phyloP scores from a whole-genome alignment of 768 basidiomycete genomes.

The Agaricus blazei region DNA sequence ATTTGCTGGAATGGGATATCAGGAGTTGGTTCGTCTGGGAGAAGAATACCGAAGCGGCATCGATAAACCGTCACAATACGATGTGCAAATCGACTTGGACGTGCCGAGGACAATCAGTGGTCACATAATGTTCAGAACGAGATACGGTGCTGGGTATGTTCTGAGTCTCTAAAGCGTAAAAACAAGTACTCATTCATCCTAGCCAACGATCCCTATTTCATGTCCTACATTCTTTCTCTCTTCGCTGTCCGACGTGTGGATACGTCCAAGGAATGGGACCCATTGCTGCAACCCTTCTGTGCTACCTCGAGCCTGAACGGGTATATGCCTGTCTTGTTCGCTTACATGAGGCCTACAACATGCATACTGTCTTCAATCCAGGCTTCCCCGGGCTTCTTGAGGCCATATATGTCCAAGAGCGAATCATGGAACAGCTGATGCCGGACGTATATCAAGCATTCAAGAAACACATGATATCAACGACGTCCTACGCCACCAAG shows the following conservation, averaged over 20 bases:
- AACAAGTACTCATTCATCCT: constrained; percentile 1
- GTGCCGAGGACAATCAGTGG: constrained; percentile 95
- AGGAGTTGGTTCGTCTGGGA: constrained; percentile 38
- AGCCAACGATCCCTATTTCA: constrained; percentile 95
- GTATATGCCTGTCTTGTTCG: constrained; percentile 81
- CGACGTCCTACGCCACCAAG: constrained; percentile 94
- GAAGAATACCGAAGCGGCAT: constrained; percentile 56
- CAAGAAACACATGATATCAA: constrained; percentile 84
- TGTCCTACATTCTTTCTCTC: constrained; percentile 87
- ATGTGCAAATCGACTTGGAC: constrained; percentile 97
- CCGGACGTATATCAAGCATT: constrained; percentile 86
- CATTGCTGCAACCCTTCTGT: constrained; percentile 89
- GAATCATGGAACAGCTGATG: constrained; percentile 81
- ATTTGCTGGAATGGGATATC: constrained; percentile 39
- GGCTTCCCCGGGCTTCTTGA: constrained; percentile 96
- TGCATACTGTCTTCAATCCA: constrained; percentile 87
- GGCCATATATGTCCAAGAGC: constrained; percentile 94
- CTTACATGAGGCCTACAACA: constrained; percentile 82
- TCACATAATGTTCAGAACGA: constrained; percentile 89
- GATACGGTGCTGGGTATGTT: constrained; percentile 93
- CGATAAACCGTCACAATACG: constrained; percentile 81
- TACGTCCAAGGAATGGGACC: constrained; percentile 99
- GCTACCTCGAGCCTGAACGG: constrained; percentile 89
- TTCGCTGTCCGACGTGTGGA: constrained; percentile 80
- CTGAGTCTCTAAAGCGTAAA: constrained; percentile 1